Evolutionary conservation across 2,329 filamentous ascomycete species (phyloP).

Genomic region (Epichloe sylvatica): DNA sequence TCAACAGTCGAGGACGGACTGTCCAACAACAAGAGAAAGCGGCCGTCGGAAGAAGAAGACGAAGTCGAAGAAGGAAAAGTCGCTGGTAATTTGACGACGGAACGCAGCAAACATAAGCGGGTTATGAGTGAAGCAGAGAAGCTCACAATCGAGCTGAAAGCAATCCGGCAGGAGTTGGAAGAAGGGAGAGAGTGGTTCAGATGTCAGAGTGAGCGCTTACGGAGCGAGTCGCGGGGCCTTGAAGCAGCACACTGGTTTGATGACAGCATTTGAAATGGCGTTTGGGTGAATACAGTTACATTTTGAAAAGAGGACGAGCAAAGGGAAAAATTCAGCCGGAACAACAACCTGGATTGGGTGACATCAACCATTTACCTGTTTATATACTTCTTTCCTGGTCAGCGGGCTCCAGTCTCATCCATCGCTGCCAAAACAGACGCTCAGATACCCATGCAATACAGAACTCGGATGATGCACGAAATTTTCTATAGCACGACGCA

Average conservation of each 20-base stretch:
- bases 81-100: constrained; percentile 5
- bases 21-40: constrained; percentile 20
- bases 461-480: not conserved
- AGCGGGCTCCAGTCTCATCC: not conserved
- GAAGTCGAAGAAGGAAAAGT: constrained; percentile 10
- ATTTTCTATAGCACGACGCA: not conserved
- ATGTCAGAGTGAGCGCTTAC: constrained; percentile 29
- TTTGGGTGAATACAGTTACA: not conserved
- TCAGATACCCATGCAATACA: not conserved
- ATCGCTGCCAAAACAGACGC: not conserved
- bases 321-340: not conserved
- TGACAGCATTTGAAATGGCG: constrained; percentile 14
- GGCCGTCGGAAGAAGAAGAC: constrained; percentile 17
- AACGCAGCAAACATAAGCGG: constrained; percentile 21
- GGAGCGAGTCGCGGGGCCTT: constrained; percentile 19
- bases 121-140: constrained; percentile 30
- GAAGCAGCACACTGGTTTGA: constrained; percentile 22
- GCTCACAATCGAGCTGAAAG: constrained; percentile 26
- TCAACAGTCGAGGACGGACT: constrained; percentile 2
- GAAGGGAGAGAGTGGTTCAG: constrained; percentile 33
- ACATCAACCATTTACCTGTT: not conserved
- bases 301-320: not conserved
- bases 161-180: constrained; percentile 31
- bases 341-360: not conserved
- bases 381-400: not conserved